phyloP scores from a whole-genome alignment of 805 yeast genomes.

The Candida patagonica region DNA sequence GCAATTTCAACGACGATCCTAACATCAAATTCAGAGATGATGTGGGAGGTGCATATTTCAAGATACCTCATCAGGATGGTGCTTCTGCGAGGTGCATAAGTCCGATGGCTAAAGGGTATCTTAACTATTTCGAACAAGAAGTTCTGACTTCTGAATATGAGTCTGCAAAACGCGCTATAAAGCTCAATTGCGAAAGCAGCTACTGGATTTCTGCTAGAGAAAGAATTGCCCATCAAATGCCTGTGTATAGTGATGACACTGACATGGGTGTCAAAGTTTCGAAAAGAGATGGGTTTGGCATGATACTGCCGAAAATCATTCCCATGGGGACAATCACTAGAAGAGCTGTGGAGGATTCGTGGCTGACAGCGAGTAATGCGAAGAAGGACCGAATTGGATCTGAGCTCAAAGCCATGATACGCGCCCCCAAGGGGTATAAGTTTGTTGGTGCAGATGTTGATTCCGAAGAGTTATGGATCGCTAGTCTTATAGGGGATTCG shows the following conservation, averaged over 20 bases:
- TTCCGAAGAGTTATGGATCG: slow-evolving; percentile 97
- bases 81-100: slow-evolving; percentile 61
- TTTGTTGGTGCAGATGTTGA: slow-evolving; percentile 99
- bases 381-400: slow-evolving; percentile 81
- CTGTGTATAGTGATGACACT: slow-evolving; percentile 43
- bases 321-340: slow-evolving; percentile 97
- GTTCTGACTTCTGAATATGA: slow-evolving; percentile 60
- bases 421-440: slow-evolving; percentile 81
- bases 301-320: slow-evolving; percentile 74
- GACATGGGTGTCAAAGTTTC: slow-evolving; percentile 16
- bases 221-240: slow-evolving; percentile 77
- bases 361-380: slow-evolving; percentile 97
- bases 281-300: slow-evolving; percentile 36
- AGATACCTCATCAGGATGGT: slow-evolving; percentile 86
- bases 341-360: slow-evolving; percentile 92
- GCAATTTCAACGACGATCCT: slow-evolving; percentile 14
- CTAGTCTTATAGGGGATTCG: slow-evolving; percentile 89
- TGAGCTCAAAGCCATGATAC: slow-evolving; percentile 77
- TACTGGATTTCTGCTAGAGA: slow-evolving; percentile 92
- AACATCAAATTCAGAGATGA: slow-evolving; percentile 24
- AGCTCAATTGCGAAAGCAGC: slow-evolving; percentile 69
- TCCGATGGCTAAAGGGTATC: slow-evolving; percentile 68
- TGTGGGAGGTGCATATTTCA: slow-evolving; percentile 36
- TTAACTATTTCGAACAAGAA: slow-evolving; percentile 64
- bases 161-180: slow-evolving; percentile 67